phyloP scores from a whole-genome alignment of 208 protist species.

The Vickermania spadyakhi region DNA sequence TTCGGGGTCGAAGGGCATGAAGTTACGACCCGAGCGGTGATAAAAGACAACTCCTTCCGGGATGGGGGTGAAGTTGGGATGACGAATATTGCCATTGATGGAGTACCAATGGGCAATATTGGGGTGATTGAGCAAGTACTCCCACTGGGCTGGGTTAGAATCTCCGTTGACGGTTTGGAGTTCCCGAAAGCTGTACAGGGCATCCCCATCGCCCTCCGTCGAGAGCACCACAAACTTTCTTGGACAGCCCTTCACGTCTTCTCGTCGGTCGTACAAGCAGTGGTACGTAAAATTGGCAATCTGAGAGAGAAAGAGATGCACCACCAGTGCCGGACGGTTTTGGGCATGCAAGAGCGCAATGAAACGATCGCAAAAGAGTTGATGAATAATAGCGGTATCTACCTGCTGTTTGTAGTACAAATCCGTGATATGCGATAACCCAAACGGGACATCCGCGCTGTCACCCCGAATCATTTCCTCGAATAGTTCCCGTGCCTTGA shows the following conservation, averaged over 20 bases:
- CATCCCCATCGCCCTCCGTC: background rate
- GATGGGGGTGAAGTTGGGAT: background rate
- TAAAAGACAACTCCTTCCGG: background rate
- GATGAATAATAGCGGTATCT: background rate
- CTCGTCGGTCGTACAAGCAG: background rate
- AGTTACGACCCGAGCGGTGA: background rate
- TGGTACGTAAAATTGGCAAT: background rate
- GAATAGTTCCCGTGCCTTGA: background rate
- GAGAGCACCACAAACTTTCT: background rate
- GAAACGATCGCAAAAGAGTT: slow-evolving; percentile 1
- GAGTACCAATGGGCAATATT: background rate
- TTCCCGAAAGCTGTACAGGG: background rate
- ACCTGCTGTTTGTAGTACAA: background rate
- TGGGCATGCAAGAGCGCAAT: background rate
- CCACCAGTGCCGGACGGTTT: background rate
- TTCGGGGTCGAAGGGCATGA: background rate
- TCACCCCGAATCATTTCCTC: background rate
- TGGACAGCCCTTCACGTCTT: background rate
- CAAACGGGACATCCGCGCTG: background rate
- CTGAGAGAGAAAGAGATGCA: background rate
- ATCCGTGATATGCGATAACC: background rate
- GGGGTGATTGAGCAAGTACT: background rate
- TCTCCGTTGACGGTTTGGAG: background rate
- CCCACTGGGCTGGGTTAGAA: background rate
- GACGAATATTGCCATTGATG: background rate